Evolutionary conservation across 2,329 filamentous ascomycete genomes (phyloP), one percentile per base, ranked within the genome.

Genomic region (Proliferodiscus dingleyae): DNA sequence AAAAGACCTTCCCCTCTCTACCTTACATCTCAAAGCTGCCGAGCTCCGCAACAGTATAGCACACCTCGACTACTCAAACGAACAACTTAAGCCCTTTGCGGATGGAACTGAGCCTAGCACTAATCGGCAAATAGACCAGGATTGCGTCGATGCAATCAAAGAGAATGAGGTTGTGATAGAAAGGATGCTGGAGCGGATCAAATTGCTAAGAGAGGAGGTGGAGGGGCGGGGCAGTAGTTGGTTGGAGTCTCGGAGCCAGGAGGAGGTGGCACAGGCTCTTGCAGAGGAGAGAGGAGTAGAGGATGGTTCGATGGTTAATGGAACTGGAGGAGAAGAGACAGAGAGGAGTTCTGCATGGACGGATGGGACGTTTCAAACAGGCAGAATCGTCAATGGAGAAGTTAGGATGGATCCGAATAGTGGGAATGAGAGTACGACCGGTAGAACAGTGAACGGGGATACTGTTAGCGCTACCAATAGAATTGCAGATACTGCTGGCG

Each of bases 1-100:
- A 54, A 71, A 74, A 54, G 77, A 82, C 49, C 80, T 90, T 45
- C 78, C 84, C 32, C 64, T 83, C 54, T 73, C 77, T 7, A 57
- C 52, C 46, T 80, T 90, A 5, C 81, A 85, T 66, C 73, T 85
- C 66, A 89, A 89, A 67, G 78, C 84, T 48, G 77, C 85, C 61
- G 87, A 90, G 65, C 74, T 90, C 51, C 80, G 78, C 63, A 89
- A 89, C 74, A 80, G 74, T 57, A 83, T 89, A 61, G 74, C 77
- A 19, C 85, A 90, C 65, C 80, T 90, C 21, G 77, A 83, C 59
- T 81, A 81, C 64, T 86, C 81, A 52, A 90, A 89, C 68, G 75
- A 77, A 52, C 80, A 89, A 64, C 80, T 89, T 47, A 71, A 75
- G 45, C 83, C 84, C 26, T 89, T 79, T 57, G 82, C 83, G 45